These are phyloP conservation scores for Serendipita indica DNA, from an alignment of 768 basidiomycete genomes.

Conservation along the genomic window DNA sequence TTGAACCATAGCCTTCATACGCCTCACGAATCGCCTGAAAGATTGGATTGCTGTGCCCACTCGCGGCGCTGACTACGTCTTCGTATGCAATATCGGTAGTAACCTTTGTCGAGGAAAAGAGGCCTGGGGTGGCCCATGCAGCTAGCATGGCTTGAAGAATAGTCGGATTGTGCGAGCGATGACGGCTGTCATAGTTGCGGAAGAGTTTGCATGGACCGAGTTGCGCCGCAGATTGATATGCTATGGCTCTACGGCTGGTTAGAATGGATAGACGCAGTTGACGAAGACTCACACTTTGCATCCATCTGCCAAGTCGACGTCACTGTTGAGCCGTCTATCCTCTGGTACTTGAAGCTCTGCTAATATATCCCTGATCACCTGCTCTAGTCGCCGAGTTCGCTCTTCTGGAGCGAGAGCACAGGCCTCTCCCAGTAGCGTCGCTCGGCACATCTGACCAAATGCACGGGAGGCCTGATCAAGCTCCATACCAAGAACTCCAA, in stretches of 20 bases:
- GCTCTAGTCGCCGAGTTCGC: no score
- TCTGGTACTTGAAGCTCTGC: no score
- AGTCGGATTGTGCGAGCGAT: background rate
- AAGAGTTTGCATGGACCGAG: background rate
- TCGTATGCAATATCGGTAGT: background rate
- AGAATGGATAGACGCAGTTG: no score
- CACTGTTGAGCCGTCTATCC: background rate
- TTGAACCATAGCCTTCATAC: background rate
- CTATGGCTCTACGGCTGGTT: background rate
- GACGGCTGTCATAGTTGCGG: background rate
- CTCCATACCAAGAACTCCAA: background rate
- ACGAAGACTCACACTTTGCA: background rate
- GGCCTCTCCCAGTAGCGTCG: background rate
- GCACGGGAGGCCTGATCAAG: background rate
- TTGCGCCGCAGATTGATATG: background rate
- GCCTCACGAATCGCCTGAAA: background rate
- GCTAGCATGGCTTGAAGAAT: background rate
- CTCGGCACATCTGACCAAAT: background rate
- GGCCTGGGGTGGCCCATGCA: background rate
- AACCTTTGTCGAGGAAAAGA: background rate
- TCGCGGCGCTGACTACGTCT: constrained; percentile 1
- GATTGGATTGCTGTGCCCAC: background rate
- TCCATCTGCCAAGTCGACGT: background rate
- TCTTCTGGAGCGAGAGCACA: background rate
- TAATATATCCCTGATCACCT: no score